These are phyloP conservation scores for Nigrograna mackinnonii DNA, from an alignment of 2,329 filamentous ascomycete species.

Conservation along the genomic window DNA sequence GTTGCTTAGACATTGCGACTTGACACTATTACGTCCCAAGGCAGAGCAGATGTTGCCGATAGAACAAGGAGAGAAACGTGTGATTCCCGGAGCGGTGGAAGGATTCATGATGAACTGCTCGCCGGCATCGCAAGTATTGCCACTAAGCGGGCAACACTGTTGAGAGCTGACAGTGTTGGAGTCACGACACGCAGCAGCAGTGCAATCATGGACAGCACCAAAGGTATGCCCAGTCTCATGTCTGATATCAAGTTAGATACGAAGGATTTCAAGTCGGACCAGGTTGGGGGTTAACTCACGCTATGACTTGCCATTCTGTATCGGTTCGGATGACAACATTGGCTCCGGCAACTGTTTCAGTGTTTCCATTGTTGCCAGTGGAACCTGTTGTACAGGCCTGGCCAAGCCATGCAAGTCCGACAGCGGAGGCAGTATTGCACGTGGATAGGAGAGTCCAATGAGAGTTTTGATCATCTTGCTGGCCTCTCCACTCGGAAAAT, in stretches of 20 bases:
- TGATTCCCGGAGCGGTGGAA: slow-evolving; percentile 74
- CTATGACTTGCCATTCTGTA: slow-evolving; percentile 93
- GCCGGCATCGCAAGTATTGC: slow-evolving; percentile 70
- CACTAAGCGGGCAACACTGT: slow-evolving; percentile 80
- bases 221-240: slow-evolving; percentile 95
- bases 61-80: slow-evolving; percentile 81
- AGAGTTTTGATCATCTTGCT: slow-evolving; percentile 76
- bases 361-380: slow-evolving; percentile 48
- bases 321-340: slow-evolving; percentile 87
- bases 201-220: slow-evolving; percentile 94
- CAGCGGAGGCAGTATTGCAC: slow-evolving; percentile 80
- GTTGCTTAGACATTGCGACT: slow-evolving; percentile 76
- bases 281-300: slow-evolving; percentile 48
- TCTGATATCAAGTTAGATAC: slow-evolving; percentile 10
- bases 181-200: slow-evolving; percentile 65
- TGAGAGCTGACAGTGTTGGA: slow-evolving; percentile 62
- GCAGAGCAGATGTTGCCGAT: slow-evolving; percentile 94
- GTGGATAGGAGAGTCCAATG: slow-evolving; percentile 91
- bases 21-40: slow-evolving; percentile 75
- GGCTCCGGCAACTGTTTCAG: slow-evolving; percentile 77
- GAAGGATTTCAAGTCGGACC: neutral
- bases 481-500: slow-evolving; percentile 87
- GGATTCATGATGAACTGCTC: slow-evolving; percentile 96
- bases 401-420: slow-evolving; percentile 91
- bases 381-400: slow-evolving; percentile 74